Base-by-base conservation (phyloP, 2,329 filamentous ascomycete species). In the Neopestalotiopsis rosae region DNA sequence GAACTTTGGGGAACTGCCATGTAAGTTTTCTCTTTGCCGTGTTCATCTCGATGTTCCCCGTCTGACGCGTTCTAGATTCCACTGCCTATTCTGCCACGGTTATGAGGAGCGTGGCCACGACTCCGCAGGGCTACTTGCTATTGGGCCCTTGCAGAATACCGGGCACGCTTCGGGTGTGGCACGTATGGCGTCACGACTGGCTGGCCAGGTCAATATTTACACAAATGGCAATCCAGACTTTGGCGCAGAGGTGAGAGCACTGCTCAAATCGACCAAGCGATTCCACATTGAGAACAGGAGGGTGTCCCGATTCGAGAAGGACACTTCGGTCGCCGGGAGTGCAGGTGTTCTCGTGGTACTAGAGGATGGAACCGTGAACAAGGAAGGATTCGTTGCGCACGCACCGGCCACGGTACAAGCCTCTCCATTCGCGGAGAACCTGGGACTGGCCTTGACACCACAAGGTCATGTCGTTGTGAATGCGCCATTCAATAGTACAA, bases 401-500 rank as follows among this genome's bases (percentile, higher is more conserved):
- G 79, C 76, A 24, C 83, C 83, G 0, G 71, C 66, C 13, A 72
- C 81, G 32, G 75, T 80, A 69, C 78, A 83, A 62, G 81, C 80
- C 56, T 81, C 81, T 0, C 74, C 79, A 0, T 84, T 85, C 72
- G 82, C 74, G 28, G 77, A 78, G 67, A 84, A 84, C 71, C 80
- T 85, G 30, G 82, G 79, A 9, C 77, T 88, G 4, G 81, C 85
- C 69, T 69, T 79, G n/a, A 76, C 78, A 17, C 75, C 78, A 0
- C 74, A 74, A 32, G 86, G 85, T 0, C 82, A 86, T 42, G 79
- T 88, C 38, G 79, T 83, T 66, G 76, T 77, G 0, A 77, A 76
- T 24, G 71, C 74, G 1, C 85, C 86, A 45, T 86, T 88, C 72
- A 79, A 83, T 56, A 80, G 83, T 74, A 87, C 87, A 3, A 86